Conservation (phyloP, 305 asterid species). For the Solanum hybrid region DNA sequence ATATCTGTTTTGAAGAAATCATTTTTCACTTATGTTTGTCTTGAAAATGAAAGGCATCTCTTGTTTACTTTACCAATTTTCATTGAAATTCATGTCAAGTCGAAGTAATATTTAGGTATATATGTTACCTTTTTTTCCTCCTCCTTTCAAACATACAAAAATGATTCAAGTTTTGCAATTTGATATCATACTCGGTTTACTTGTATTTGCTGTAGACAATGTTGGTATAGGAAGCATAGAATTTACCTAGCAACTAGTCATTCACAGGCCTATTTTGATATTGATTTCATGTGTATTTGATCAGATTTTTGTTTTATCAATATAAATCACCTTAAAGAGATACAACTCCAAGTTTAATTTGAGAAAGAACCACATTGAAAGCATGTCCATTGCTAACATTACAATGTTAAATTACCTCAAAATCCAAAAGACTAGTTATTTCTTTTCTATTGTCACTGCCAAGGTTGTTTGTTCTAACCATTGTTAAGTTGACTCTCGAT, state of each 20-base stretch:
- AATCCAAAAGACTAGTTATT: neutral
- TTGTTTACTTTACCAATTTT: neutral
- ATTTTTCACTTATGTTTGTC: neutral
- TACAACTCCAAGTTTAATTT: no score
- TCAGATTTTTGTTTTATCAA: neutral
- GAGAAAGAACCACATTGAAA: no score
- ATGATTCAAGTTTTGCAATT: neutral
- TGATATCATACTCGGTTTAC: neutral
- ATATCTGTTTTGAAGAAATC: neutral
- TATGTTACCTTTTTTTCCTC: neutral
- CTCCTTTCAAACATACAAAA: neutral
- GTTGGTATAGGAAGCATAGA: neutral
- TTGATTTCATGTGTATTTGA: no score
- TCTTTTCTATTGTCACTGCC: neutral
- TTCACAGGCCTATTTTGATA: neutral
- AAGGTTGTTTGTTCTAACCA: neutral
- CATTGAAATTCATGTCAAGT: neutral
- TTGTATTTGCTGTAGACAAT: neutral
- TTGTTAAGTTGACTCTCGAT: no score
- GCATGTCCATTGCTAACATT: neutral
- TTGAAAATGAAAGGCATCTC: neutral
- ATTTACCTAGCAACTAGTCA: neutral
- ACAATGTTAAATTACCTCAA: neutral
- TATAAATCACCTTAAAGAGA: neutral
- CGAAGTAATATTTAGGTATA: neutral